These are phyloP conservation scores for Solanum pimpinellifolium DNA, from an alignment of 257 asterid species.

Conservation along the genomic window DNA sequence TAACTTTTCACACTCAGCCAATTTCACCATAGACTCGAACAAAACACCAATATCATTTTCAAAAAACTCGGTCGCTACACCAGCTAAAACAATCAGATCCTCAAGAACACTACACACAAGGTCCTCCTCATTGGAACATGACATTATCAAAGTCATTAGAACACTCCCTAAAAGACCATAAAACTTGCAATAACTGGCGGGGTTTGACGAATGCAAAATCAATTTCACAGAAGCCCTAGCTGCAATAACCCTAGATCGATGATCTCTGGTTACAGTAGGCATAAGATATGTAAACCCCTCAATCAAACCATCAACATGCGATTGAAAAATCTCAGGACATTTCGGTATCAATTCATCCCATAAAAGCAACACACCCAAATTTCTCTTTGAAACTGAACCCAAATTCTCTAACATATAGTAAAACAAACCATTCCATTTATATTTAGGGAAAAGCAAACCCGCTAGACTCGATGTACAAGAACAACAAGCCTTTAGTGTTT, in stretches of 20 bases:
- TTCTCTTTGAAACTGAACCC: not conserved
- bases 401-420: not conserved
- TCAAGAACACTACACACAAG: not conserved
- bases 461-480: not conserved
- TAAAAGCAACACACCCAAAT: not conserved
- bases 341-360: not conserved
- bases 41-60: not conserved
- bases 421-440: not conserved
- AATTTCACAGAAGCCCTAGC: not conserved
- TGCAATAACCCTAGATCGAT: not conserved
- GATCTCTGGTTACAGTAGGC: not conserved
- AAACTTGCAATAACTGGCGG: not conserved
- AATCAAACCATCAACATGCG: not conserved
- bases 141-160: not conserved
- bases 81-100: not conserved
- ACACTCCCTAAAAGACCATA: not conserved
- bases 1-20: not conserved
- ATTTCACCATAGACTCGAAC: not conserved
- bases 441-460: not conserved
- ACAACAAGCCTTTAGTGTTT: not conserved
- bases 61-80: not conserved
- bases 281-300: not conserved
- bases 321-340: not conserved
- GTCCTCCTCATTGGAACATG: not conserved
- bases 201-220: not conserved